Conservation (phyloP, 139 green algal species). For the Volvox reticuliferus region DNA sequence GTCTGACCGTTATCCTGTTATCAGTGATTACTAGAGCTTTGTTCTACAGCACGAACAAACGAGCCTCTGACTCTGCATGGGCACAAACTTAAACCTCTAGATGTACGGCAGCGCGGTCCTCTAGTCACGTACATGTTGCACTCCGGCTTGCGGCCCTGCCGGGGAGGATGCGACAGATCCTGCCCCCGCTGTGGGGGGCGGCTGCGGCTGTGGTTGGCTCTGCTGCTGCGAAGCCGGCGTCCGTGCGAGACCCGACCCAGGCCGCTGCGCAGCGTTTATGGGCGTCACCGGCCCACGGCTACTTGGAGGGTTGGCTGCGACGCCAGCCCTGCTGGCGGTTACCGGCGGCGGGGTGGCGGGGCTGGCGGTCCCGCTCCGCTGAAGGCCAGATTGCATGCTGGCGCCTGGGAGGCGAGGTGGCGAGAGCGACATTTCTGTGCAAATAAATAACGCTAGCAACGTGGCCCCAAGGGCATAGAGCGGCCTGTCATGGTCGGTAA, state of each 20-base stretch:
- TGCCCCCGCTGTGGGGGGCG: background rate
- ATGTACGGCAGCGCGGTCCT: too few species aligned
- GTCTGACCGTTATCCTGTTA: too few species aligned
- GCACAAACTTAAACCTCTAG: too few species aligned
- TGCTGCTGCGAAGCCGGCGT: background rate
- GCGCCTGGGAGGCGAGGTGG: background rate
- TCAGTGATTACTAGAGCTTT: too few species aligned
- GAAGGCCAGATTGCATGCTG: background rate
- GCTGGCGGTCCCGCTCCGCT: background rate
- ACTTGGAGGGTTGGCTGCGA: background rate
- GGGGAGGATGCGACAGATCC: background rate
- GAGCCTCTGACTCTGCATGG: too few species aligned
- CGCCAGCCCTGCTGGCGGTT: conserved; percentile 2
- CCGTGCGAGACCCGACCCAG: background rate
- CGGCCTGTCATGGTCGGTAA: too few species aligned
- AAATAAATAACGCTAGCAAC: too few species aligned
- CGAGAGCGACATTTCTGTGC: too few species aligned
- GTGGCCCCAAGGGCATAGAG: too few species aligned
- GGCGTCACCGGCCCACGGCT: background rate
- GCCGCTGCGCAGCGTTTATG: background rate
- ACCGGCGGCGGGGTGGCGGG: background rate
- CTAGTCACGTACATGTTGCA: background rate
- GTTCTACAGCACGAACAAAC: too few species aligned
- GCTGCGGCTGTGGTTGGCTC: background rate
- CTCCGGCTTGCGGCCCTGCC: background rate